These are phyloP conservation scores for Protomyces lactucae-debilis DNA, from an alignment of 1,139 yeast genomes.

Conservation along the genomic window DNA sequence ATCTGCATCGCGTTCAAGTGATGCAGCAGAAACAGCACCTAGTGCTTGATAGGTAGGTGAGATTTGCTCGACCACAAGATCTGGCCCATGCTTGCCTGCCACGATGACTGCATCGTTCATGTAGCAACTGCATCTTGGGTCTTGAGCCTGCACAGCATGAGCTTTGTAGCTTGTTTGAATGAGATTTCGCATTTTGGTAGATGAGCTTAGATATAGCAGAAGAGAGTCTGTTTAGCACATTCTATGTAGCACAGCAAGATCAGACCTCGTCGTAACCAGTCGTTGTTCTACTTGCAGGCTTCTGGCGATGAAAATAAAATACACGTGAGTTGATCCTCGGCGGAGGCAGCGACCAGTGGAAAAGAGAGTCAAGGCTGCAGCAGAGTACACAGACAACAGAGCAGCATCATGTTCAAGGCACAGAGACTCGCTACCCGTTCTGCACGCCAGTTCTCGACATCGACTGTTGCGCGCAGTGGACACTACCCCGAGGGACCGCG, in stretches of 20 bases:
- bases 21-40: too few species aligned
- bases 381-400: not conserved
- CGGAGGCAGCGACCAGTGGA: not conserved
- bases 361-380: not conserved
- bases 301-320: too few species aligned
- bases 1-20: too few species aligned
- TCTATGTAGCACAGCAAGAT: too few species aligned
- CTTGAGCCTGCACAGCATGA: not conserved
- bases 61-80: too few species aligned
- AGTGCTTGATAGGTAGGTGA: too few species aligned
- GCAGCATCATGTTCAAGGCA: not conserved
- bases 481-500: conserved; percentile 24
- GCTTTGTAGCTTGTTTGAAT: not conserved
- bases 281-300: too few species aligned
- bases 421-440: not conserved
- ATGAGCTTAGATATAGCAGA: not conserved
- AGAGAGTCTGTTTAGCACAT: not conserved
- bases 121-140: not conserved
- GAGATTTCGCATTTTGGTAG: not conserved
- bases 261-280: too few species aligned
- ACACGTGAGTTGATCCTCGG: not conserved
- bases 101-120: not conserved
- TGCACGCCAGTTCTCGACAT: conserved; percentile 16
- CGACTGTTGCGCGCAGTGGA: conserved; percentile 16
- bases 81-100: not conserved